A percentile compares a stretch with the other conserved stretches of the same genome.
phyloP scores from a whole-genome alignment of 805 yeast genomes.

The Aciculoconidium aculeatum region DNA sequence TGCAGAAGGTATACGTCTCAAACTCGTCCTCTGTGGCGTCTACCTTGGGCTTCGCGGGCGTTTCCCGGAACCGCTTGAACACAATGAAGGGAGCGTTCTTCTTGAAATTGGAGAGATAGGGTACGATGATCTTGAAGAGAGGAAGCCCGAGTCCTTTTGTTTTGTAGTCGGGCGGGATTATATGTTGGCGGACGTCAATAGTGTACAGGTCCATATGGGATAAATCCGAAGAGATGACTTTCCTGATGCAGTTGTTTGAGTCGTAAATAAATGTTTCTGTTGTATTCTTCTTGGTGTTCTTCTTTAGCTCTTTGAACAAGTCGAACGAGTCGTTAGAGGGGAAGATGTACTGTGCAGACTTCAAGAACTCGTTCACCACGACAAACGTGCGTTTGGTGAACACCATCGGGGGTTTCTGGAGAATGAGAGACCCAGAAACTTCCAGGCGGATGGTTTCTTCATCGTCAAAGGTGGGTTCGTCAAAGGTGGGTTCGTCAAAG shows the following conservation, averaged over 20 bases:
- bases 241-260: slow-evolving; percentile 14
- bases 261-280: slow-evolving; percentile 17
- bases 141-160: slow-evolving; percentile 32
- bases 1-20: slow-evolving; percentile 31
- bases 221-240: slow-evolving; percentile 6
- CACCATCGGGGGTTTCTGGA: too few species aligned
- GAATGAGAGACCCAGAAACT: too few species aligned
- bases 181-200: slow-evolving; percentile 18
- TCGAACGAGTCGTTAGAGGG: slow-evolving; percentile 23
- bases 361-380: slow-evolving; percentile 29
- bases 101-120: slow-evolving; percentile 31
- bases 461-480: too few species aligned
- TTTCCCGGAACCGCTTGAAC: slow-evolving; percentile 26
- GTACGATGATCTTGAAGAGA: slow-evolving; percentile 27
- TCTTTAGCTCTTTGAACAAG: slow-evolving; percentile 22
- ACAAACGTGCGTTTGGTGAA: slow-evolving; percentile 26
- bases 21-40: slow-evolving; percentile 15
- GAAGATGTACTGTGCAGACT: slow-evolving; percentile 23
- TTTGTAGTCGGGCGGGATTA: slow-evolving; percentile 28
- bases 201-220: slow-evolving; percentile 3
- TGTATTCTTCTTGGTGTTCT: slow-evolving; percentile 16
- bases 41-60: slow-evolving; percentile 17
- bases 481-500: too few species aligned
- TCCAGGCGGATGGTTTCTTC: too few species aligned
- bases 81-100: slow-evolving; percentile 30